These are phyloP conservation scores for Russula vinacea DNA, from an alignment of 768 basidiomycete genomes.

Conservation along the genomic window DNA sequence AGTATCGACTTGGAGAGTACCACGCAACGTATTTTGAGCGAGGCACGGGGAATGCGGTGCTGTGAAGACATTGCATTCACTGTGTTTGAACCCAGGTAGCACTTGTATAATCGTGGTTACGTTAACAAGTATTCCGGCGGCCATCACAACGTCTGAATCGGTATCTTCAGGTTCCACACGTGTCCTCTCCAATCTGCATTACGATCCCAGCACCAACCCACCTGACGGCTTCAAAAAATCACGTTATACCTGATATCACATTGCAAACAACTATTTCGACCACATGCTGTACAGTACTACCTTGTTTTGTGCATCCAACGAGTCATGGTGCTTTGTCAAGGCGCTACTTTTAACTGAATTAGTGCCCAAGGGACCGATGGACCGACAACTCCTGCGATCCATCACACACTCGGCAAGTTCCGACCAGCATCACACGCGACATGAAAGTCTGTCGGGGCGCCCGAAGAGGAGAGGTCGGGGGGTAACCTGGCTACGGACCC, in stretches of 20 bases:
- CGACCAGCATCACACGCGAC: not conserved
- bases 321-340: not conserved
- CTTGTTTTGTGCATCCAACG: not conserved
- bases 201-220: no score
- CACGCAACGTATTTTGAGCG: constrained; percentile 68
- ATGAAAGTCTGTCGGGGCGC: no score
- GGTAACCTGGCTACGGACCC: not conserved
- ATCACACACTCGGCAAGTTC: not conserved
- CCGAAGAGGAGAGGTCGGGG: no score
- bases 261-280: not conserved
- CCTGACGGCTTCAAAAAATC: not conserved
- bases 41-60: constrained; percentile 63
- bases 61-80: constrained; percentile 38
- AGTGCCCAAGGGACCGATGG: no score
- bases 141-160: no score
- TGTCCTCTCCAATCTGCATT: no score
- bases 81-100: no score
- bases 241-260: not conserved
- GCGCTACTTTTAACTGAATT: no score
- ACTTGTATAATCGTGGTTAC: no score
- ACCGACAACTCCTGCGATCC: no score
- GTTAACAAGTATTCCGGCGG: no score
- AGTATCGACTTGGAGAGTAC: constrained; percentile 67
- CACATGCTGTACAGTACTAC: not conserved
- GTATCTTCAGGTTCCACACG: no score